These are phyloP conservation scores for Hymenoscyphus albidus DNA, from an alignment of 2,329 filamentous ascomycete species.

Conservation along the genomic window DNA sequence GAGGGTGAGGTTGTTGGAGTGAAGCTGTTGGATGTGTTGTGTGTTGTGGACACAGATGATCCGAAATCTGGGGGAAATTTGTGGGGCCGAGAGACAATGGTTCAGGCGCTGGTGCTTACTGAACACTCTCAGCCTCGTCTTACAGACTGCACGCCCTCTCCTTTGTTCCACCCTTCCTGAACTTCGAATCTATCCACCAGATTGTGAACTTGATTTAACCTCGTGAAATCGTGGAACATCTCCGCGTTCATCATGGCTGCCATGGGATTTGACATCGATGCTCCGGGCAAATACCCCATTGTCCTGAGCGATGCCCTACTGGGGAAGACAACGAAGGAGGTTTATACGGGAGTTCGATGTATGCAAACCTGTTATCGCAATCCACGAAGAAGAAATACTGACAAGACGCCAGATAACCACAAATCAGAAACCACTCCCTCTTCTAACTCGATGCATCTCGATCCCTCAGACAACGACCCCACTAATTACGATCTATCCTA, in stretches of 20 bases:
- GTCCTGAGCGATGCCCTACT: constrained; percentile 60
- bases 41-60: too few species aligned
- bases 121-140: too few species aligned
- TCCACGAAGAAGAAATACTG: not conserved
- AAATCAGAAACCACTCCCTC: constrained; percentile 51
- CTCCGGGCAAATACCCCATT: constrained; percentile 58
- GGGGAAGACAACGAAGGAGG: constrained; percentile 52
- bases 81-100: too few species aligned
- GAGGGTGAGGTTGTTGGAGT: too few species aligned
- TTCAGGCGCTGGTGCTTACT: too few species aligned
- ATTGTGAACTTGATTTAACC: too few species aligned
- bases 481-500: constrained; percentile 50
- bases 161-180: too few species aligned
- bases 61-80: too few species aligned
- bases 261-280: constrained; percentile 53
- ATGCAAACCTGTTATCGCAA: constrained; percentile 29
- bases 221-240: not conserved
- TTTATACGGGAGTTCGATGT: constrained; percentile 61
- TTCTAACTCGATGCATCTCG: constrained; percentile 46
- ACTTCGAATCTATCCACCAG: too few species aligned
- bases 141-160: too few species aligned
- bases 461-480: constrained; percentile 38
- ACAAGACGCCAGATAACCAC: constrained; percentile 52
- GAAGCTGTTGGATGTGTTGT: too few species aligned
- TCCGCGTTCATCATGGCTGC: constrained; percentile 17